Evolutionary conservation across 805 yeast genomes (phyloP).

Genomic region (Metschnikowia colocasiae): DNA sequence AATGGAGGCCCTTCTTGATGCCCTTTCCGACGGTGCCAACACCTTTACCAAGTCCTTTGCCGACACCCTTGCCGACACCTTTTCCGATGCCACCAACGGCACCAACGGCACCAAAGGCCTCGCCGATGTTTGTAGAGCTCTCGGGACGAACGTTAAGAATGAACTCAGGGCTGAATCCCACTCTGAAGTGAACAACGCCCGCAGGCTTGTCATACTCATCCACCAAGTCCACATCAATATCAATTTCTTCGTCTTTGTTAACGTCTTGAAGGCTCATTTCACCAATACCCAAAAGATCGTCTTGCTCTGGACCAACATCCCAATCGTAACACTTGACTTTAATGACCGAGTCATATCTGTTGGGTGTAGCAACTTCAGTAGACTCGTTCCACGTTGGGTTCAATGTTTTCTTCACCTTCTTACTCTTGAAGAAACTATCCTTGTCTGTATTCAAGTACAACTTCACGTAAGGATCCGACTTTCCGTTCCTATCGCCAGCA

Average conservation of each 20-base stretch:
- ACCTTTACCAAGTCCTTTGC: conserved; percentile 26
- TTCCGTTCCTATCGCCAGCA: conserved; percentile 88
- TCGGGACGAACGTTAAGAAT: conserved; percentile 44
- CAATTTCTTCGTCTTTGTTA: conserved; percentile 36
- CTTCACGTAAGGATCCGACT: conserved; percentile 86
- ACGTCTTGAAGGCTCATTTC: conserved; percentile 54
- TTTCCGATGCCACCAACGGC: conserved; percentile 20
- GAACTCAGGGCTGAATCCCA: conserved; percentile 69
- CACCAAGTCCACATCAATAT: conserved; percentile 45
- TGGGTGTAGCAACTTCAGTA: conserved; percentile 51
- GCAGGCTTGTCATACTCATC: conserved; percentile 48
- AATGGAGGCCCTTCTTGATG: conserved; percentile 34
- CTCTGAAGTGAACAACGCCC: conserved; percentile 60
- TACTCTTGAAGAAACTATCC: conserved; percentile 63
- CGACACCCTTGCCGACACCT: conserved; percentile 21
- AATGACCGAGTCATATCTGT: conserved; percentile 59
- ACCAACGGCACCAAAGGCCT: conserved; percentile 41
- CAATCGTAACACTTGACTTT: conserved; percentile 70
- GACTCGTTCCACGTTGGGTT: conserved; percentile 88
- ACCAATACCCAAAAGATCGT: conserved; percentile 76
- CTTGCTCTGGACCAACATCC: conserved; percentile 88
- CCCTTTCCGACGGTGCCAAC: conserved; percentile 35
- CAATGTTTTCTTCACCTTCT: conserved; percentile 79
- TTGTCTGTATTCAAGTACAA: conserved; percentile 62
- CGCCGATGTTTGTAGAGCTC: conserved; percentile 35